Evolutionary conservation across 2,329 filamentous ascomycete genomes (phyloP).

Genomic region (Aspergillus glaucus): DNA sequence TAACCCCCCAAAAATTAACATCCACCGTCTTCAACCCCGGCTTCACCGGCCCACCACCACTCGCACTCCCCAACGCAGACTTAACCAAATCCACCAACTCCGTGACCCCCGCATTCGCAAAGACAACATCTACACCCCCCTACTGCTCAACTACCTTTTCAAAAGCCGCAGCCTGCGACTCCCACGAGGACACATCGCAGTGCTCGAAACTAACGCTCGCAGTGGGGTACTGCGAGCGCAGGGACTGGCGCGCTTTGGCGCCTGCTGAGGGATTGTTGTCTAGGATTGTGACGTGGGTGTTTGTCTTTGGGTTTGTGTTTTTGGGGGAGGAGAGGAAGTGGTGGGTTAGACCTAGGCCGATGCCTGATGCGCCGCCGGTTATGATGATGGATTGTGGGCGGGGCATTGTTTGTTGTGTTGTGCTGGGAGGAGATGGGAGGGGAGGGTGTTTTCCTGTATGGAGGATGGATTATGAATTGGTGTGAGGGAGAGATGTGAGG

Average conservation of each 20-base stretch:
- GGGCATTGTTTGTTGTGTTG: not conserved
- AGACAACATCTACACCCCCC: constrained; percentile 42
- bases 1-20: constrained; percentile 32
- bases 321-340: constrained; percentile 20
- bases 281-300: constrained; percentile 26
- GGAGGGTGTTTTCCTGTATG: not conserved
- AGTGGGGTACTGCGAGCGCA: constrained; percentile 20
- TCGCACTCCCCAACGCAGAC: constrained; percentile 18
- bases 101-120: constrained; percentile 48
- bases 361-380: constrained; percentile 32
- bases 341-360: constrained; percentile 30
- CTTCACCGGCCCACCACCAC: constrained; percentile 24
- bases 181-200: constrained; percentile 31
- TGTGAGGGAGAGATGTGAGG: too few species aligned
- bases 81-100: constrained; percentile 36
- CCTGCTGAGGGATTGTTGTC: constrained; percentile 25
- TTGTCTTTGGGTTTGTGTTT: constrained; percentile 2
- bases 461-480: too few species aligned
- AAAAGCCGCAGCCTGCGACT: constrained; percentile 31
- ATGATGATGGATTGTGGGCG: not conserved
- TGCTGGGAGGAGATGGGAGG: constrained; percentile 11
- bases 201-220: constrained; percentile 22
- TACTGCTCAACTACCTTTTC: constrained; percentile 23
- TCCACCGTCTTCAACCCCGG: constrained; percentile 32
- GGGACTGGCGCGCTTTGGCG: constrained; percentile 11